Base-by-base conservation (phyloP, 1,139 yeast species). In the Nakaseomyces bracarensis region DNA sequence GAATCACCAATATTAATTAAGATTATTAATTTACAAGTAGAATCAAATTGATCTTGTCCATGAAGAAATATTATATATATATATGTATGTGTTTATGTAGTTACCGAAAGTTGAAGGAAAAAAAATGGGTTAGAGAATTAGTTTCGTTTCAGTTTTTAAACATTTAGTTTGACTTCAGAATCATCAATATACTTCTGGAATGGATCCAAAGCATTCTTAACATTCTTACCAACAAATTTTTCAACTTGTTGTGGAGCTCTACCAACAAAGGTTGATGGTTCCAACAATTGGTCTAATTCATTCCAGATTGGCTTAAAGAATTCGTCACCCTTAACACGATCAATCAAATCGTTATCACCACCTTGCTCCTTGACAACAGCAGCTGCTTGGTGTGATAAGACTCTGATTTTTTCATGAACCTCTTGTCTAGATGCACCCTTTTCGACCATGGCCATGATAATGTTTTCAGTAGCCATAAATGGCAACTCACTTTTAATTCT, bases 401-500 rank as follows among this genome's bases (percentile, higher is more conserved):
- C 98, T 68, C 99, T 81, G 66, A 91, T 89, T 68, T 85, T 84
- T 71, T 91, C 99, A 68, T 91, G 99, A 62, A 96, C 91, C 45
- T 87, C 96, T 72, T 91, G 99, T 75, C 99, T 83, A 21, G 95
- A 87, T 37, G 85, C 97, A 56, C 97, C 97, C 66, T 82, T 82
- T 68, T 87, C 95, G 46, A 91, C 98, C 96, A 91, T 91, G 44
- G 98, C 98, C 99, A 91, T 91, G 65, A 91, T 91, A 64, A 91
- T 79, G 69, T 91, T 91, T 70, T 91, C 99, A 43, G 99, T 91
- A 52, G 99, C 99, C 99, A 91, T 91, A 73, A 93, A 91, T 54
- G 99, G 99, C 60, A 91, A 75, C 68, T 93, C 98, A 41, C 96
- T 75, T 64, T 66, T 79, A 66, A 91, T 91, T 70, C 97, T 83